Evolutionary conservation across 306 rosid species (phyloP).

Genomic region (Senna siamea): DNA sequence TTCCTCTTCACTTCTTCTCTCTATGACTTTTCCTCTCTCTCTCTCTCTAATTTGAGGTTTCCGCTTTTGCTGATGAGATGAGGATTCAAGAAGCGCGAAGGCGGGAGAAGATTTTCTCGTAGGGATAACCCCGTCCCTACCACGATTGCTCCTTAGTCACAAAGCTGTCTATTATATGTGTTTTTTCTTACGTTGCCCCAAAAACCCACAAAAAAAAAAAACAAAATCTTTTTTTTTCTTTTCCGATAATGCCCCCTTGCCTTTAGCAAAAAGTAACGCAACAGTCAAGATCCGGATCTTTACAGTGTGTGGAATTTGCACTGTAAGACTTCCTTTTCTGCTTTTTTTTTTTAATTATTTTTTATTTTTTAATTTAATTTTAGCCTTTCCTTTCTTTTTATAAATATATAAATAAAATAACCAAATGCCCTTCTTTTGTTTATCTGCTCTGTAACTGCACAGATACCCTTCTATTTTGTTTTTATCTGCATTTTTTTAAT

Average conservation of each 20-base stretch:
- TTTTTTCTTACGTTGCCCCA: neutral
- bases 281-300: slow-evolving; percentile 15
- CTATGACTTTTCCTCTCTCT: slow-evolving; percentile 22
- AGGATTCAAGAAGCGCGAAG: slow-evolving; percentile 60
- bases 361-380: neutral
- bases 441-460: neutral
- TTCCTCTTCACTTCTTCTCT: slow-evolving; percentile 8
- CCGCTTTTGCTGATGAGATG: slow-evolving; percentile 38
- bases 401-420: neutral
- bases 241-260: neutral
- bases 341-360: neutral
- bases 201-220: too few species aligned
- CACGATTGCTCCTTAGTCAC: slow-evolving; percentile 36
- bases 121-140: slow-evolving; percentile 65
- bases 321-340: neutral
- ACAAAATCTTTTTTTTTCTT: neutral
- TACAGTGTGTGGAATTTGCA: neutral
- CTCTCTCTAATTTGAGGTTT: slow-evolving; percentile 38
- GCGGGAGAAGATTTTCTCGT: slow-evolving; percentile 63
- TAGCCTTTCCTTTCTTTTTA: neutral
- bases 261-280: slow-evolving; percentile 38
- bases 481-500: neutral
- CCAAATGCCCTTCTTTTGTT: neutral
- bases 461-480: slow-evolving; percentile 31
- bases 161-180: slow-evolving; percentile 40